Evolutionary conservation across 73 alveolate genomes (phyloP).

Genomic region (Urostyla sp.): DNA sequence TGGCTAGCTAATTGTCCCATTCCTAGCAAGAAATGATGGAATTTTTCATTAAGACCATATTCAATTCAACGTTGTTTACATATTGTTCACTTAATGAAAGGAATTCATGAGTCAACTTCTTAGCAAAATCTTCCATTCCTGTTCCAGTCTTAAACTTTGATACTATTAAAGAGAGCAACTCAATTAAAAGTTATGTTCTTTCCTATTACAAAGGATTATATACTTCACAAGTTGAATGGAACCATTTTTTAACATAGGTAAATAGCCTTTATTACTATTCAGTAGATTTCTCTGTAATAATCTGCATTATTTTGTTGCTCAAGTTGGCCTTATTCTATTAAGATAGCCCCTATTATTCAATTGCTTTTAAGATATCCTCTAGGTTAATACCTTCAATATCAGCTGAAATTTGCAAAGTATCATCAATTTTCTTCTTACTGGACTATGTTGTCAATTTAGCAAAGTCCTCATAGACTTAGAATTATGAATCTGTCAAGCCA

Average conservation of each 20-base stretch:
- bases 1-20: constrained; percentile 56
- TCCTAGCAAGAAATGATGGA: constrained; percentile 40
- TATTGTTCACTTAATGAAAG: constrained; percentile 2
- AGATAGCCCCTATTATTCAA: too few species aligned
- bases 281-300: constrained; percentile 14
- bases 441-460: not conserved
- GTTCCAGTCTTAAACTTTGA: not conserved
- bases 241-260: not conserved
- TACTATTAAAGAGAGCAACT: not conserved
- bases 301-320: not conserved
- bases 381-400: too few species aligned
- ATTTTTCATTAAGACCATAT: constrained; percentile 40
- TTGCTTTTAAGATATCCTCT: too few species aligned
- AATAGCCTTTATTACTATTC: constrained; percentile 8
- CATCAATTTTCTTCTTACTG: constrained; percentile 1
- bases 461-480: constrained; percentile 85
- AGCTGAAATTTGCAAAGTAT: not conserved
- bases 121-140: constrained; percentile 42
- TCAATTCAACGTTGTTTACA: constrained; percentile 26
- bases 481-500: constrained; percentile 86
- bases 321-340: too few species aligned
- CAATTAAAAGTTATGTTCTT: not conserved
- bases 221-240: constrained; percentile 4
- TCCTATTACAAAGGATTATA: not conserved
- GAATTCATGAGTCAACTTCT: constrained; percentile 23